Evolutionary conservation across 176 grass and related monocot species (phyloP).

Genomic region (Aegilops bicornis): DNA sequence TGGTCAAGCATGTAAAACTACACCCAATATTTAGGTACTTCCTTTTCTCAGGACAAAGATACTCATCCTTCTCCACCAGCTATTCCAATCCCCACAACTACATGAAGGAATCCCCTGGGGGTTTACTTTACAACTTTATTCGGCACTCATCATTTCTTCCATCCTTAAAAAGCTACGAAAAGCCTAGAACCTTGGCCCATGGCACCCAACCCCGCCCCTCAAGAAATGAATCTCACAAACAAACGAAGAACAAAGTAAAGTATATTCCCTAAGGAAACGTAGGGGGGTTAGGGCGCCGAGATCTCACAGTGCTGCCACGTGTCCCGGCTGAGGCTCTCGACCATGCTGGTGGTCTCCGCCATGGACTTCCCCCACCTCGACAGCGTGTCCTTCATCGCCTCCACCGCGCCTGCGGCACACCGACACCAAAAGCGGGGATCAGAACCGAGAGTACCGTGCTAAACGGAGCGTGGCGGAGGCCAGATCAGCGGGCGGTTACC

Average conservation of each 20-base stretch:
- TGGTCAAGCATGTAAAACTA: neutral
- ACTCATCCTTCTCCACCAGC: neutral
- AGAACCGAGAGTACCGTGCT: neutral
- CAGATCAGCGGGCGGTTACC: constrained; percentile 31
- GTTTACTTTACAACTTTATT: constrained; percentile 29
- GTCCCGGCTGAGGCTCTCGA: constrained; percentile 80
- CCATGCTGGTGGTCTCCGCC: constrained; percentile 65
- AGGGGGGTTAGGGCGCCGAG: neutral
- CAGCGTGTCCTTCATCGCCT: constrained; percentile 70
- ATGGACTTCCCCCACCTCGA: constrained; percentile 76
- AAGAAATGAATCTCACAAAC: constrained; percentile 38
- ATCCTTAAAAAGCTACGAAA: constrained; percentile 10
- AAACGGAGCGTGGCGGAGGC: neutral
- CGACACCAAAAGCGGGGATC: no score
- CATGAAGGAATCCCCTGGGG: neutral
- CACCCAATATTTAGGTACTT: neutral
- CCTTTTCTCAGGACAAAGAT: neutral
- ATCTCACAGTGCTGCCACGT: constrained; percentile 95
- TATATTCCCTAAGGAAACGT: neutral
- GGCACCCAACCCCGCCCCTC: neutral
- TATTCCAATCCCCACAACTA: neutral
- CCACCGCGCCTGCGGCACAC: constrained; percentile 55
- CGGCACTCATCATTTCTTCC: constrained; percentile 14
- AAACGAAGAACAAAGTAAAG: neutral
- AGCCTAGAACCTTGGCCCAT: neutral